Base-by-base conservation (phyloP, 306 rosid genomes). In the Lagenaria siceraria region DNA sequence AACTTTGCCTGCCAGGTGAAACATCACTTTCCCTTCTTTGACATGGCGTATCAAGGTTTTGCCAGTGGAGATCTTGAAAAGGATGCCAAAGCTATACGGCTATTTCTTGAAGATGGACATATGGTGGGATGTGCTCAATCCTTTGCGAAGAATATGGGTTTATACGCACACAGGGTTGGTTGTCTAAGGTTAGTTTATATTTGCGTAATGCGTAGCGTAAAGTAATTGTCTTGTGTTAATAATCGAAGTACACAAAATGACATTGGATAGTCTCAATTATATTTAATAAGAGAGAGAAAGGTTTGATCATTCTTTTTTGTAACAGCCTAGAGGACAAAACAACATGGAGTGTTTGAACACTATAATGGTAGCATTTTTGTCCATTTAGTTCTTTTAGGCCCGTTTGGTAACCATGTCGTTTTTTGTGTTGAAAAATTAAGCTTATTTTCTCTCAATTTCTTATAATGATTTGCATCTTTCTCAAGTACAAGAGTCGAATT, bases 31-130 rank as follows among this genome's bases (percentile, higher is more conserved):
- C 85, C 85, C 59, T 81, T 84, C 40, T 84, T 84, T 64, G 87
- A 84, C 33, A 72, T 79, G 79, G 87, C 87, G 42, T 84, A 84
- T 70, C 87, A 84, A 79, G 87, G 87, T 25, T 81, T 84, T 79
- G 83, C 85, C 35, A 84, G 83, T 40, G 87, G 87, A 55, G 79
- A 79, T 63, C 83, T 84, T 72, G 87, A 84, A 14, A 31, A 29
- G 56, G 87, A 84, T 72, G 81, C 87, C 43, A 78, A 63, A 79
- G 72, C 85, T 12, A 79, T 84, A 40, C 80, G 70, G 24, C 68
- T 81, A 22, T 84, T 84, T 62, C 42, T 79, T 61, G 85, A 76
- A 33, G 87, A 84, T 35, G 87, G 85, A 24, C 79, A 79, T 71
- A n/a, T 69, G 2, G 21, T 79, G 7, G 85, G 83, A 42, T 81